Evolutionary conservation across 192 early-diverging fungal species (phyloP).

Genomic region (Podila epigama): DNA sequence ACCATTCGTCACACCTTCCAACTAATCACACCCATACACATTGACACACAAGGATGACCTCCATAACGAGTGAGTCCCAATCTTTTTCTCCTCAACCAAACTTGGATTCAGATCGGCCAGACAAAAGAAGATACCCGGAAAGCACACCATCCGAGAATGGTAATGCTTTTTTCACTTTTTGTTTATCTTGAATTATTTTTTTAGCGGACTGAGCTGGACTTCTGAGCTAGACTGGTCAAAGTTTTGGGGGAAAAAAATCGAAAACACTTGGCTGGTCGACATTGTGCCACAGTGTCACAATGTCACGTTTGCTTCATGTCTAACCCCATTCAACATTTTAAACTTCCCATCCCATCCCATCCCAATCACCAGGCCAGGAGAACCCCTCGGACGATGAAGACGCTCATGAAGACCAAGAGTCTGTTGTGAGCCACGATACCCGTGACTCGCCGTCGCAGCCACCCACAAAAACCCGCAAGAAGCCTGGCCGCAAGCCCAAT

Average conservation of each 20-base stretch:
- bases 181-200: neutral
- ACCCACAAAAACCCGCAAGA: slow-evolving; percentile 55
- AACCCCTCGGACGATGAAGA: slow-evolving; percentile 1
- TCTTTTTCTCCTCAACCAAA: neutral
- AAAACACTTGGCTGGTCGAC: too few relatives aligned
- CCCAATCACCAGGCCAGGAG: neutral
- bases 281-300: too few relatives aligned
- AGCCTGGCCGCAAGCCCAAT: slow-evolving; percentile 65
- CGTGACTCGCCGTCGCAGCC: slow-evolving; percentile 17
- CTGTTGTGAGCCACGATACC: neutral
- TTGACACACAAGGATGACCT: neutral
- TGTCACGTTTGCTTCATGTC: too few relatives aligned
- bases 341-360: too few relatives aligned
- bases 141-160: neutral
- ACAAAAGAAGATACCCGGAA: slow-evolving; percentile 1
- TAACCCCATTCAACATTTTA: neutral
- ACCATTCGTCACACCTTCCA: too few relatives aligned
- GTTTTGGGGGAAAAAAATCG: neutral
- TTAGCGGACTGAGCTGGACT: neutral
- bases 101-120: neutral
- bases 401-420: neutral
- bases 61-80: neutral
- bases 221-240: neutral
- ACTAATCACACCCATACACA: too few relatives aligned
- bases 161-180: neutral